Evolutionary conservation across 2,329 filamentous ascomycete species (phyloP), one percentile per base, ranked within the genome.

Genomic region (Cercospora citrullina): DNA sequence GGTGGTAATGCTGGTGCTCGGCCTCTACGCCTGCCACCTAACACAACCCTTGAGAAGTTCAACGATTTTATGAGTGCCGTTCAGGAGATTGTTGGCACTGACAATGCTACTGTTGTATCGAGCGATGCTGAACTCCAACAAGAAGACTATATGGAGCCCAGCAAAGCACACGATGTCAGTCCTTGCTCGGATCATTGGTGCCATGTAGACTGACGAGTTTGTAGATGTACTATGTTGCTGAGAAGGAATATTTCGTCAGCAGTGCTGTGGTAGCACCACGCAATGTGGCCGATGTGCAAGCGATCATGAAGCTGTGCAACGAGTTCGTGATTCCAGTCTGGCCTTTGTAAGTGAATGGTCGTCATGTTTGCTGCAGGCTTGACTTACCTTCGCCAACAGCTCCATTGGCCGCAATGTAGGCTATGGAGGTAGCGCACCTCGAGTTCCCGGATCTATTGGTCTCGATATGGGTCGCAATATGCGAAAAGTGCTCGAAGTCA

Each of bases 351-450:
- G n/a, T n/a, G n/a, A n/a, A n/a, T n/a, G n/a, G n/a, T n/a, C n/a
- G n/a, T n/a, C n/a, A n/a, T n/a, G n/a, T n/a, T n/a, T n/a, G n/a
- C n/a, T n/a, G n/a, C n/a, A n/a, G n/a, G 14, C 16, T 21, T 14
- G 8, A 36, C 8, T 36, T 9, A 59, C 30, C 8, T 14, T 12
- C 31, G 16, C 31, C 16, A 18, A 30, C n/a, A 59, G 55, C 68
- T 83, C 81, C 2, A 81, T 84, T 69, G 83, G 84, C 0, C 76
- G 83, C 42, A 85, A 85, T 65, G 77, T 85, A 2, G 86, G 85
- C 16, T 87, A 87, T 66, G 85, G 85, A 28, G 85, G 85, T n/a
- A 83, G 83, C 14, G 85, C 84, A 0, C 85, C 85, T 0, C 77
- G 85, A 36, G 82, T 87, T 0, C 81, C 81, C 0, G 85, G 85